Conservation (phyloP, 2,329 filamentous ascomycete genomes). For the Calonectria ilicicola region DNA sequence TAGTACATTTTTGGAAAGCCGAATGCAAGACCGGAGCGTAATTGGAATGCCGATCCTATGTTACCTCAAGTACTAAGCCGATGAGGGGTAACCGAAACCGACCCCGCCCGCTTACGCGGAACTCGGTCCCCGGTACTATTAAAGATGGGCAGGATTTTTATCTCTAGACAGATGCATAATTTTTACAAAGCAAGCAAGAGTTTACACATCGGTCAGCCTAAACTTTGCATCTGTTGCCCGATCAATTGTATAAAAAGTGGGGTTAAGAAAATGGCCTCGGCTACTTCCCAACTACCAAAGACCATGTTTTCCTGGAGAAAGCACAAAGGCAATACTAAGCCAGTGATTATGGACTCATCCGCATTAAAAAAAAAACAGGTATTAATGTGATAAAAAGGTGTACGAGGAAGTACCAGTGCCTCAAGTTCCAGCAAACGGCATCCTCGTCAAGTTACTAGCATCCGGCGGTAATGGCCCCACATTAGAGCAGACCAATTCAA, state of each 20-base stretch:
- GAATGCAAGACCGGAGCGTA: no score
- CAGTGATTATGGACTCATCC: background rate
- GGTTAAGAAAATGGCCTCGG: background rate
- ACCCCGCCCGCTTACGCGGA: background rate
- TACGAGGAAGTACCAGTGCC: slow-evolving; percentile 13
- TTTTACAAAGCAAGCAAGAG: no score
- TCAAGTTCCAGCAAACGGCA: background rate
- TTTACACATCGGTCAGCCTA: background rate
- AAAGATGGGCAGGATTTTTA: no score
- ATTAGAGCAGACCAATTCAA: no score
- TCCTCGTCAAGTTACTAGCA: slow-evolving; percentile 14
- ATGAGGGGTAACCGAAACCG: background rate
- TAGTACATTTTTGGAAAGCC: no score
- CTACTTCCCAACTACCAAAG: background rate
- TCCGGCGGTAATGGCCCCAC: background rate
- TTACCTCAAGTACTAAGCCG: no score
- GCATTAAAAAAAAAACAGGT: accelerated
- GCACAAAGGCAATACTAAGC: slow-evolving; percentile 41
- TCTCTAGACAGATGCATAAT: no score
- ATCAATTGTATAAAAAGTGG: background rate
- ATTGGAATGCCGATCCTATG: no score
- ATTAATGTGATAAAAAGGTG: background rate
- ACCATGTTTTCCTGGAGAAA: slow-evolving; percentile 51
- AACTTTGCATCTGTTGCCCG: no score
- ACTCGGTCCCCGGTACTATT: background rate